Evolutionary conservation across 164 flowering plant species (phyloP).

Genomic region (Tetrastigma voinierianum): DNA sequence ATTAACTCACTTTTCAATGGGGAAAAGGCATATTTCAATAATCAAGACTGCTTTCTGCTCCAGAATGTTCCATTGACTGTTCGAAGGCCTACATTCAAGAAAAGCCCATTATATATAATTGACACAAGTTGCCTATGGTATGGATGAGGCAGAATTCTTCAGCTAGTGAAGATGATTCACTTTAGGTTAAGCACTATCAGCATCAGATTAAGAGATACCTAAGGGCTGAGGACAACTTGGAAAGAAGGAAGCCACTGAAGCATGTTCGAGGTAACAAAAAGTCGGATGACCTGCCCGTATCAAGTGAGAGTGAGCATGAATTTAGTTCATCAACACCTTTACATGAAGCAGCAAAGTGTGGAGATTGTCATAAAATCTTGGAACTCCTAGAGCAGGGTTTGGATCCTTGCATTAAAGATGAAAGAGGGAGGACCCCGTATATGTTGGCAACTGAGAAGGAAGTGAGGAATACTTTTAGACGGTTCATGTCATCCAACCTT

Average conservation of each 20-base stretch:
- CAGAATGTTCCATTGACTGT: conserved; percentile 71
- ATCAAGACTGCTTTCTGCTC: conserved; percentile 36
- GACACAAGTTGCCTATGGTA: conserved; percentile 53
- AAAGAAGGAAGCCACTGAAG: too few species aligned
- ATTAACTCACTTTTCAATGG: conserved; percentile 74
- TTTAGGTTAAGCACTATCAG: neutral
- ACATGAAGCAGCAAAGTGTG: conserved; percentile 76
- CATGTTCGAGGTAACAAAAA: too few species aligned
- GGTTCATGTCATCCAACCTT: conserved; percentile 89
- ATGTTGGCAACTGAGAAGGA: conserved; percentile 88
- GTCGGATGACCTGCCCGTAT: too few species aligned
- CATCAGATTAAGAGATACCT: too few species aligned
- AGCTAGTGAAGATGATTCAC: too few species aligned
- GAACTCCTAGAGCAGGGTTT: conserved; percentile 81
- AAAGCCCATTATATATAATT: conserved; percentile 68
- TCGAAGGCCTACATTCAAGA: conserved; percentile 85
- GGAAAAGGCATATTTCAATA: conserved; percentile 61
- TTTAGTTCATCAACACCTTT: conserved; percentile 51
- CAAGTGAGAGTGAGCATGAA: conserved; percentile 37
- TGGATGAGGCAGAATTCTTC: conserved; percentile 35
- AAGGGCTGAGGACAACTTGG: too few species aligned
- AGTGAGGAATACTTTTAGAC: conserved; percentile 76
- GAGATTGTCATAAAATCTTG: conserved; percentile 45
- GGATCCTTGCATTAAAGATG: conserved; percentile 82
- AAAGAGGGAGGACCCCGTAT: conserved; percentile 85